Conservation (phyloP, 208 protist genomes). For the Trypanosomatidae sp. region DNA sequence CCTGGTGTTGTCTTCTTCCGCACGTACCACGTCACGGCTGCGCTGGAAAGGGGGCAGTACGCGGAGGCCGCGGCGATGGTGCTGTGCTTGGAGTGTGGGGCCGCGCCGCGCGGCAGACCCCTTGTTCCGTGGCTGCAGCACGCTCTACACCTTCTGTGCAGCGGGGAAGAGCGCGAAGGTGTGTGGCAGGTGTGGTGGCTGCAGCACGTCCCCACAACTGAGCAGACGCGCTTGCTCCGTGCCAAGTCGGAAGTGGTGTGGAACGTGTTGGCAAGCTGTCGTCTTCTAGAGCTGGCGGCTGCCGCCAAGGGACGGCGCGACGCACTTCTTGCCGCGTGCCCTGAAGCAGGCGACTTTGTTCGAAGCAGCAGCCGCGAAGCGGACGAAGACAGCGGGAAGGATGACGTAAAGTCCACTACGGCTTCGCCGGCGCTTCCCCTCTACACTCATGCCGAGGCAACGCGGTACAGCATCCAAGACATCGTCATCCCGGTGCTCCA, state of each 20-base stretch:
- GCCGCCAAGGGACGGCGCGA: conserved; percentile 20
- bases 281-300: conserved; percentile 34
- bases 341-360: conserved; percentile 73
- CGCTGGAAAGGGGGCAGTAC: conserved; percentile 35
- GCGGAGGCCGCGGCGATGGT: conserved; percentile 69
- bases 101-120: not conserved
- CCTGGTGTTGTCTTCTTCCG: conserved; percentile 45
- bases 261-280: conserved; percentile 77
- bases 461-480: conserved; percentile 20
- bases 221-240: conserved; percentile 28
- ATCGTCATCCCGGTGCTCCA: conserved; percentile 16
- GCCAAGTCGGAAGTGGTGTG: conserved; percentile 55
- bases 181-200: conserved; percentile 49
- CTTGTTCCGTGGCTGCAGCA: conserved; percentile 7
- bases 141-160: conserved; percentile 34
- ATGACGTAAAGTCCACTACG: not conserved
- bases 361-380: too few species aligned
- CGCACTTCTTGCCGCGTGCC: conserved; percentile 17
- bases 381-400: not conserved
- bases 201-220: conserved; percentile 31
- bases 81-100: conserved; percentile 24
- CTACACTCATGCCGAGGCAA: conserved; percentile 17
- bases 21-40: conserved; percentile 62
- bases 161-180: conserved; percentile 56
- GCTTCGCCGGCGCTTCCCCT: not conserved